Evolutionary conservation across 1,139 yeast species (phyloP).

Genomic region (Pichia sp.): DNA sequence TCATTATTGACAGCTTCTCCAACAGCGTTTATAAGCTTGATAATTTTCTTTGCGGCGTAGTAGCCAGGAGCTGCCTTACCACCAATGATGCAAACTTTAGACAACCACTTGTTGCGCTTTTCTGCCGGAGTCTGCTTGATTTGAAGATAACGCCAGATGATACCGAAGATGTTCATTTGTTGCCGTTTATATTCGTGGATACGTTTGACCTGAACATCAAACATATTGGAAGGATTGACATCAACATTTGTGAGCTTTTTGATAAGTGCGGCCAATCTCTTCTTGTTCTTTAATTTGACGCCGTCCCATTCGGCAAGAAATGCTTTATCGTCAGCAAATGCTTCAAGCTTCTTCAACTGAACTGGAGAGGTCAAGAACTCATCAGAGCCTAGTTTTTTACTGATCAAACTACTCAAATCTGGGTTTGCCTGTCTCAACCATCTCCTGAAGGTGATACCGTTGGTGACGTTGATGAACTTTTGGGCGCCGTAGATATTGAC

Average conservation of each 20-base stretch:
- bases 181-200: slow-evolving; percentile 96
- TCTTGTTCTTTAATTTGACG: slow-evolving; percentile 69
- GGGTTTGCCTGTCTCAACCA: slow-evolving; percentile 97
- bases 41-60: slow-evolving; percentile 88
- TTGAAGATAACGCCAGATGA: slow-evolving; percentile 73
- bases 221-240: slow-evolving; percentile 69
- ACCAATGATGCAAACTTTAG: slow-evolving; percentile 81
- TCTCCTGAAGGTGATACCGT: slow-evolving; percentile 94
- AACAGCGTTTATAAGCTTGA: slow-evolving; percentile 78
- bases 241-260: slow-evolving; percentile 64
- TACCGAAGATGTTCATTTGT: slow-evolving; percentile 87
- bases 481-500: slow-evolving; percentile 76
- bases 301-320: slow-evolving; percentile 70
- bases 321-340: slow-evolving; percentile 60
- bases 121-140: slow-evolving; percentile 66
- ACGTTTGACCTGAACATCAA: slow-evolving; percentile 91
- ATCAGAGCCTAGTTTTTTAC: slow-evolving; percentile 66
- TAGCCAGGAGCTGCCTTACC: slow-evolving; percentile 98
- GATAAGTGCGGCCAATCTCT: slow-evolving; percentile 63
- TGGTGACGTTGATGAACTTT: slow-evolving; percentile 87
- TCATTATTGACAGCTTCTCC: slow-evolving; percentile 79
- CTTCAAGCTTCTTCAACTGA: slow-evolving; percentile 61
- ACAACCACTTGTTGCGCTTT: slow-evolving; percentile 64
- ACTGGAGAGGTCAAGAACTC: slow-evolving; percentile 67
- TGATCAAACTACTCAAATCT: slow-evolving; percentile 63